Conservation (phyloP, 208 protist genomes). For the Zelonia costaricensis region DNA sequence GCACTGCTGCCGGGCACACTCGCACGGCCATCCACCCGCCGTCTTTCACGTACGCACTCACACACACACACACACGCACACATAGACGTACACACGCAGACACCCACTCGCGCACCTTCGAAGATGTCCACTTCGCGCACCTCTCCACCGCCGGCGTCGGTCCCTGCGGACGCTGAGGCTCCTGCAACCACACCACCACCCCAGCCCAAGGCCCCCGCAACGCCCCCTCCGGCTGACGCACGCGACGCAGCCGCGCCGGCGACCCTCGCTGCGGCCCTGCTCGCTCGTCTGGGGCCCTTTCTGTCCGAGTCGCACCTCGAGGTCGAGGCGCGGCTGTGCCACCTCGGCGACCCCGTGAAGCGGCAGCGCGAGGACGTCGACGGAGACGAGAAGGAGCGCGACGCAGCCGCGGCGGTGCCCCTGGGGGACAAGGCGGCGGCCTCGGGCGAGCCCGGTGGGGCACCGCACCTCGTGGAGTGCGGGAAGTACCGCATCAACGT, state of each 20-base stretch:
- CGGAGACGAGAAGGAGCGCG: neutral
- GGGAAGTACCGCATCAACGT: slow-evolving; percentile 20
- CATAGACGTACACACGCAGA: neutral
- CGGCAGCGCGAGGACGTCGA: neutral
- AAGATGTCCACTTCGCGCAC: neutral
- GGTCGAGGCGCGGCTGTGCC: slow-evolving; percentile 72
- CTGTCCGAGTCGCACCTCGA: slow-evolving; percentile 40
- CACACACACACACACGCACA: neutral
- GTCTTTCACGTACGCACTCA: neutral
- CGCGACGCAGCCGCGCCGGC: neutral
- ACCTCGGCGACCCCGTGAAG: slow-evolving; percentile 17
- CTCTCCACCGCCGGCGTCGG: no score
- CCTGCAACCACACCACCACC: neutral
- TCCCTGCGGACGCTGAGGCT: no score
- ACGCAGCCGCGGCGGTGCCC: no score
- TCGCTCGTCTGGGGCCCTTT: slow-evolving; percentile 29
- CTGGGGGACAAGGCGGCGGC: no score
- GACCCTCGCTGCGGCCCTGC: slow-evolving; percentile 23
- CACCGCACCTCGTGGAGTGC: slow-evolving; percentile 1
- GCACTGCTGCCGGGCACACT: no score
- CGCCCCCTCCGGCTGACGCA: no score
- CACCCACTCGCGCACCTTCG: no score
- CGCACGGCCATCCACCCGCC: no score
- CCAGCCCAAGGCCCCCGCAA: neutral
- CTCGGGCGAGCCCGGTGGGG: neutral